These are phyloP conservation scores for Boletus rex-veris DNA, from an alignment of 768 basidiomycete genomes.

Conservation along the genomic window DNA sequence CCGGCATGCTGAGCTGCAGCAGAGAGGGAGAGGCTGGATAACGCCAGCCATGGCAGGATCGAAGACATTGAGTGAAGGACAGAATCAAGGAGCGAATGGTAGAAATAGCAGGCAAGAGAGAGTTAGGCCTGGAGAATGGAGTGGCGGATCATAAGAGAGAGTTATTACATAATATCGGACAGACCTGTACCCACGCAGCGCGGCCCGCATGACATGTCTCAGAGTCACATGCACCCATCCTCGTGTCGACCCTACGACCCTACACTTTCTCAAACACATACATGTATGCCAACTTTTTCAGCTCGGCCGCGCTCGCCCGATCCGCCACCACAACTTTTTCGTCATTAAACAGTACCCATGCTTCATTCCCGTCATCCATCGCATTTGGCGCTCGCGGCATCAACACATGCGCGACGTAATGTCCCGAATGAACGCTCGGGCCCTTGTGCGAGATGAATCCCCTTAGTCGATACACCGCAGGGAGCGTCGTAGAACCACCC, in stretches of 20 bases:
- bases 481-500: slow-evolving; percentile 56
- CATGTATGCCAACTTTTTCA: slow-evolving; percentile 87
- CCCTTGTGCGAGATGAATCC: slow-evolving; percentile 98
- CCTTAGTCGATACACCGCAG: slow-evolving; percentile 77
- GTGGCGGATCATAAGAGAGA: neutral
- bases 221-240: too few species aligned
- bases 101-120: neutral
- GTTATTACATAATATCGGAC: neutral
- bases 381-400: slow-evolving; percentile 11
- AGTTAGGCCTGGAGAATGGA: too few species aligned
- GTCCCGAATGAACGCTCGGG: slow-evolving; percentile 90
- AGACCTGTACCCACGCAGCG: too few species aligned
- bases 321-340: slow-evolving; percentile 95
- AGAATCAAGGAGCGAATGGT: slow-evolving; percentile 4
- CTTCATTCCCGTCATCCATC: slow-evolving; percentile 39
- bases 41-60: slow-evolving; percentile 4
- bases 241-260: too few species aligned
- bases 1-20: slow-evolving; percentile 14
- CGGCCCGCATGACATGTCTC: too few species aligned
- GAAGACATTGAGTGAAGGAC: slow-evolving; percentile 5
- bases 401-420: slow-evolving; percentile 83
- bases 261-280: slow-evolving; percentile 74
- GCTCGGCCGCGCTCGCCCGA: slow-evolving; percentile 68
- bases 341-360: slow-evolving; percentile 93
- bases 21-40: slow-evolving; percentile 3